A percentile compares a stretch with the other conserved stretches of the same genome.
phyloP scores from a whole-genome alignment of 306 rosid species.

The Mucuna pruriens region DNA sequence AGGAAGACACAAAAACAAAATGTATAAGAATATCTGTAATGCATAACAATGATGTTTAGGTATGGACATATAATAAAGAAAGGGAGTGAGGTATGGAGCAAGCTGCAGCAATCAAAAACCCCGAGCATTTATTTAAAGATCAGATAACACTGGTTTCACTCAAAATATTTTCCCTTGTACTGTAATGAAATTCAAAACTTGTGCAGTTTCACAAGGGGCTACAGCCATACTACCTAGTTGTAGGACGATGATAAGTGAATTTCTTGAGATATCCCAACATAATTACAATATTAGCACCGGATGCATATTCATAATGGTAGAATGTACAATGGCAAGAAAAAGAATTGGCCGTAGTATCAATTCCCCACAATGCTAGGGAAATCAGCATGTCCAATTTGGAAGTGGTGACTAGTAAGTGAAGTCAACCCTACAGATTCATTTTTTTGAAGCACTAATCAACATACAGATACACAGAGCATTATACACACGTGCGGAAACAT shows the following conservation, averaged over 20 bases:
- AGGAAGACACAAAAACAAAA: neutral
- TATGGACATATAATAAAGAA: neutral
- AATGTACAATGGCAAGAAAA: neutral
- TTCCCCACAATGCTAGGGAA: slow-evolving; percentile 3
- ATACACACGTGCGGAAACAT: neutral
- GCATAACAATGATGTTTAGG: neutral
- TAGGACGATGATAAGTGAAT: neutral
- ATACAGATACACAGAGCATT: neutral
- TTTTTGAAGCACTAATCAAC: slow-evolving; percentile 8
- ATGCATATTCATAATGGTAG: neutral
- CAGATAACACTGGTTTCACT: neutral
- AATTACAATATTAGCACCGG: neutral
- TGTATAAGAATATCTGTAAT: too few relatives aligned
- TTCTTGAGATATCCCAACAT: neutral
- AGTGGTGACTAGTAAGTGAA: neutral
- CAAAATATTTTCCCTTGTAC: neutral
- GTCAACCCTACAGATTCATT: neutral
- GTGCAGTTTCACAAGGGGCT: neutral
- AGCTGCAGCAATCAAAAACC: neutral
- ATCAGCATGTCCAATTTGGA: neutral
- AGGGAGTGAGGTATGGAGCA: neutral
- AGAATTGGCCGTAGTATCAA: neutral
- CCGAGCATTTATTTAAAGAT: neutral
- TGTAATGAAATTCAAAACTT: neutral
- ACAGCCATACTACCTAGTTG: neutral